Evolutionary conservation across 2,329 filamentous ascomycete genomes (phyloP).

Genomic region (Fusarium sarcochroum): DNA sequence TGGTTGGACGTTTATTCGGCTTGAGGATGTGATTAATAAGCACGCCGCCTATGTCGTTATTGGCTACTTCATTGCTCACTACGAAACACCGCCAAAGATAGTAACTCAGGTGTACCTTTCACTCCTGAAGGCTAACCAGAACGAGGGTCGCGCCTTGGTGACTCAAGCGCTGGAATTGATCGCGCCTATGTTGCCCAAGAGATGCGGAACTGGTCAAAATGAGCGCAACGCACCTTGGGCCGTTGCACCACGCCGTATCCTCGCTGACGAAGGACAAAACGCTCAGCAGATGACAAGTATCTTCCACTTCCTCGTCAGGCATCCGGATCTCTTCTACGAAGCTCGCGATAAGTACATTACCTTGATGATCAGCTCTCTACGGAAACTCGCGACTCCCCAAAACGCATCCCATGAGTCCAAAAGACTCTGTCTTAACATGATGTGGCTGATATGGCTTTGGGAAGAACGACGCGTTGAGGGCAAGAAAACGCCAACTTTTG

Average conservation of each 20-base stretch:
- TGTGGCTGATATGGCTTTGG: conserved; percentile 93
- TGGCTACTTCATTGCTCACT: conserved; percentile 96
- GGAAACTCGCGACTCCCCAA: conserved; percentile 87
- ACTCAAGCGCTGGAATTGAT: conserved; percentile 95
- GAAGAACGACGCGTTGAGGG: conserved; percentile 85
- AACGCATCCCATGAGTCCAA: conserved; percentile 93
- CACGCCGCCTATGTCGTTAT: conserved; percentile 98
- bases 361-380: conserved; percentile 88
- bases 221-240: conserved; percentile 90
- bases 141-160: conserved; percentile 91
- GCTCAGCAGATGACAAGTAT: conserved; percentile 96
- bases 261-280: conserved; percentile 95
- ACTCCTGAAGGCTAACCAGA: conserved; percentile 91
- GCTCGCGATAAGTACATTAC: conserved; percentile 91
- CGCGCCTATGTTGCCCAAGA: conserved; percentile 91
- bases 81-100: conserved; percentile 96
- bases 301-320: conserved; percentile 94
- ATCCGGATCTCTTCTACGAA: conserved; percentile 95
- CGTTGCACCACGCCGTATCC: conserved; percentile 87
- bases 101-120: conserved; percentile 95
- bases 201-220: conserved; percentile 76
- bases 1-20: conserved; percentile 96
- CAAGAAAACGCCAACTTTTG: conserved; percentile 52
- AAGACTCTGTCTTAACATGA: conserved; percentile 90
- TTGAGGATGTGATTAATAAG: conserved; percentile 99